Evolutionary conservation across 1,139 yeast genomes (phyloP), one percentile per base, ranked within the genome.

Genomic region (Taphrina flavorubra): DNA sequence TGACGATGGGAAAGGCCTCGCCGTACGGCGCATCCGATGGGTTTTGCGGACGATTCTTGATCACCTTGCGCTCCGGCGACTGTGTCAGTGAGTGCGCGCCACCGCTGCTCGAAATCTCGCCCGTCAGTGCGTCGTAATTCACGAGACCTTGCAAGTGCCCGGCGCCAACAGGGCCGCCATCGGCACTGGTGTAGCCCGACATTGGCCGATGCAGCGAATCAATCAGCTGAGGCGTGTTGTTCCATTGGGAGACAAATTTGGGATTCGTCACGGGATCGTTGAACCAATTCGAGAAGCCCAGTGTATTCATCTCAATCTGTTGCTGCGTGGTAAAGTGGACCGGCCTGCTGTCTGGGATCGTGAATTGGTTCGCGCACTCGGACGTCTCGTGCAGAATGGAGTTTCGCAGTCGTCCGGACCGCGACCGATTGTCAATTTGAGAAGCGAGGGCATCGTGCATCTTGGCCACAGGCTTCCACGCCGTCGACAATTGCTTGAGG

Each of bases 361-460:
- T 42, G 16, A 58, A 58, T 20, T 58, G 62, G 18, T 46, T 31
- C 5, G 51, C 53, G 53, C 39, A 36, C 36, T 39, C 60, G 14
- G 60, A 39, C 20, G 47, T 56, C 37, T 58, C 62, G 34, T 58
- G 51, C 8, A 58, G 62, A 42, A 58, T 58, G 18, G 62, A 58
- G 25, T 25, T 44, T 13, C 42, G 20, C 6, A n/a, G 20, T 14
- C 62, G 62, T 16, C 31, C 49, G 8, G 60, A 40, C 14, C 47
- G 25, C 1, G 42, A 20, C n/a, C 47, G 10, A n/a, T 46, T 31
- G 34, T 44, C 36, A 6, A 58, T 46, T 53, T 58, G 62, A 6
- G 62, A 58, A 10, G 53, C 51, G 14, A 58, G 53, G 36, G 62
- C 62, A 25, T 58, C 62, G 16, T 58, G 62, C 62, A 58, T 58